Evolutionary conservation across 495 filamentous ascomycete species (phyloP), one percentile per base, ranked within the genome.

Genomic region (Hyaloscypha variabilis): DNA sequence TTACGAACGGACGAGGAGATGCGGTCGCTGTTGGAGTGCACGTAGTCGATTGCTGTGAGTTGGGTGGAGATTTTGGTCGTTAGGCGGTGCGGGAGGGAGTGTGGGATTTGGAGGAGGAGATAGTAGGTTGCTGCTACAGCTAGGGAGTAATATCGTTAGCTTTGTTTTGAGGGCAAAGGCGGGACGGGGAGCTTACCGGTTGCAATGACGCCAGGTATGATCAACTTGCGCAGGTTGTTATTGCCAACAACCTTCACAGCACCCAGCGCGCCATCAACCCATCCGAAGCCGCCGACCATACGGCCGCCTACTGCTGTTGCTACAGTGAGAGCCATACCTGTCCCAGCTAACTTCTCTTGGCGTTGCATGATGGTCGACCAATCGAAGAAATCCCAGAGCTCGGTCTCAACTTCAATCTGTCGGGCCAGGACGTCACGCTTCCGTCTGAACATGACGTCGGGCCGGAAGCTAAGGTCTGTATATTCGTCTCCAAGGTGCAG

Each of bases 341-440:
- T 93, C 42, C 93, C 92, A 17, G 92, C 93, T 49, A 95, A 79
- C 79, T 98, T 97, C 80, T 99, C 96, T 74, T 99, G 93, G 55
- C 87, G 83, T 70, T 98, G 92, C 81, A 95, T 88, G 11, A 97
- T 79, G 13, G 85, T 88, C 34, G 83, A 80, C 71, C 93, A 79
- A 74, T 99, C 96, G 74, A 98, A 92, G 79, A 99, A 97, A 75
- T 99, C 95, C 83, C 85, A 90, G 0, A 96, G 63, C 68, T 98
- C 94, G 23, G 95, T 88, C 58, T 96, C 87, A 21, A 95, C 85
- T 67, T 97, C 88, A 23, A 99, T 87, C 72, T 95, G 88, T 65
- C 91, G 84, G 8, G 90, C 96, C 23, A 97, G 77, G 6, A 87
- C 83, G 73, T 98, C 91, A 61, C 87, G 85, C 72, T 89, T 89